phyloP scores from a whole-genome alignment of 371 early-diverging fungal species.

The Actinomortierella wolfii region DNA sequence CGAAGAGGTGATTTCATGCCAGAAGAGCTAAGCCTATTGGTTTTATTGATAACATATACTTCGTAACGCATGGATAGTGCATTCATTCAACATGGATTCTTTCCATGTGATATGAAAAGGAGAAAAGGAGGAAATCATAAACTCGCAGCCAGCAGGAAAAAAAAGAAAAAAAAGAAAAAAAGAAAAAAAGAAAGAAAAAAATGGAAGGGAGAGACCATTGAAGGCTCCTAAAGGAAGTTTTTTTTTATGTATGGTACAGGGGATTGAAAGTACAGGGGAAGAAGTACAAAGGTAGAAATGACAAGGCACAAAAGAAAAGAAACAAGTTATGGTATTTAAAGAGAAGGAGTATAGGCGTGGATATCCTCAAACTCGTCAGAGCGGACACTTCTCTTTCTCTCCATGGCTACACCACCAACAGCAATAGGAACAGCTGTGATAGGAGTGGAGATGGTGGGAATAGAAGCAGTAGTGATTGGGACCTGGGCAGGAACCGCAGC shows the following conservation, averaged over 20 bases:
- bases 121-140: no score
- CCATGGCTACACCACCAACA: no score
- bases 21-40: no score
- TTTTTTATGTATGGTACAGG: not conserved
- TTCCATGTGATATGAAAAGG: no score
- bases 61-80: no score
- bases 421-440: not conserved
- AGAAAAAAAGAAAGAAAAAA: constrained; percentile 13
- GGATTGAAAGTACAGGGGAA: constrained; percentile 6
- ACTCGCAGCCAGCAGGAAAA: no score
- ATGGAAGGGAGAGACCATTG: not conserved
- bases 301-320: no score
- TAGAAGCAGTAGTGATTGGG: not conserved
- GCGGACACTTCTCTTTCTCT: no score
- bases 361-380: not conserved
- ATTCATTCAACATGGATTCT: no score
- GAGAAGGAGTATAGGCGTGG: not conserved
- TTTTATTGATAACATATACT: no score
- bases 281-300: constrained; percentile 12
- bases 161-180: not conserved
- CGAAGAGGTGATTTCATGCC: no score
- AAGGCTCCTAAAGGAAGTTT: not conserved
- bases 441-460: not conserved
- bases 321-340: constrained; percentile 14
- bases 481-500: constrained; percentile 14